Evolutionary conservation across 345 rosid genomes (phyloP).

Genomic region (Salix dunnii): DNA sequence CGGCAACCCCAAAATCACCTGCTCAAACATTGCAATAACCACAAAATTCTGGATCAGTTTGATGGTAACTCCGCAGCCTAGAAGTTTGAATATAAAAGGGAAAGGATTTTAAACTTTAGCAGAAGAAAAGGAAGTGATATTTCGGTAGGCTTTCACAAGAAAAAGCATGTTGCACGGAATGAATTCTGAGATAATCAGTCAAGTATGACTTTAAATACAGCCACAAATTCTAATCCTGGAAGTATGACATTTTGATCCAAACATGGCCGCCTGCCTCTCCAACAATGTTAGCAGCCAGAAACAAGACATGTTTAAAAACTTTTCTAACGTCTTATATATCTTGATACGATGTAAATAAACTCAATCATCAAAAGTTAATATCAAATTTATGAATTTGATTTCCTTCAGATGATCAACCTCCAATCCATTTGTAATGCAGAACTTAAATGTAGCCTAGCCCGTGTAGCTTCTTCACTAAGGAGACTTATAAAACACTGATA

Average conservation of each 20-base stretch:
- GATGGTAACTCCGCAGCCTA: neutral
- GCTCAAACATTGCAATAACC: slow-evolving; percentile 22
- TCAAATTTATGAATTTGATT: neutral
- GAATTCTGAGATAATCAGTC: neutral
- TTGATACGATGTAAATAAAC: neutral
- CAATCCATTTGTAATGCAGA: neutral
- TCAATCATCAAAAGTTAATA: neutral
- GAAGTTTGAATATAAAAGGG: neutral
- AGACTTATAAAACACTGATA: too few species aligned
- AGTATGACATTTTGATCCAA: neutral
- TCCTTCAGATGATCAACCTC: neutral
- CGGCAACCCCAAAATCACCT: slow-evolving; percentile 99
- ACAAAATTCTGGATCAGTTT: slow-evolving; percentile 7
- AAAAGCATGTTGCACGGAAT: too few species aligned
- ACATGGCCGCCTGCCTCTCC: neutral
- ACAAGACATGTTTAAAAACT: neutral
- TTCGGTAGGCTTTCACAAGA: neutral
- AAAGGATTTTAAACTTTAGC: neutral
- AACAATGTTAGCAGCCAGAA: neutral
- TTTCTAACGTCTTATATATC: neutral
- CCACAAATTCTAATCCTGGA: neutral
- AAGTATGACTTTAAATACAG: neutral
- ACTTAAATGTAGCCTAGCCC: too few species aligned
- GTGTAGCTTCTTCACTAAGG: too few species aligned
- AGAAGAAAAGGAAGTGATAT: neutral